Conservation (phyloP, 108 stramenopile species). For the Stephanodiscus minutulus region DNA sequence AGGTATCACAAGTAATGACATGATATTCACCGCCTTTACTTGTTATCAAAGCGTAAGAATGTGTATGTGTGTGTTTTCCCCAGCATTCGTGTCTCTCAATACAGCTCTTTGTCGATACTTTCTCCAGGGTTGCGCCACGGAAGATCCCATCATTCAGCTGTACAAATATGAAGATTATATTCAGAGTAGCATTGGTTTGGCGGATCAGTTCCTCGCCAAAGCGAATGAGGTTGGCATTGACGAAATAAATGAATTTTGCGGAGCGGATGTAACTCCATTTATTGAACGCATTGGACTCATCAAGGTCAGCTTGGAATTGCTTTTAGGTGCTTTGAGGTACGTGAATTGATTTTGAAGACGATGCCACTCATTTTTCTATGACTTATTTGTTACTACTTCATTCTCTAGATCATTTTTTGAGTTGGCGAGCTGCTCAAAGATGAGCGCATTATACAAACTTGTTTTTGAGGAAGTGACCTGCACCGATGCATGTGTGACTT, state of each 20-base stretch:
- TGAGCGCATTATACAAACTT: not conserved
- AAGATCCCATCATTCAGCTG: conserved; percentile 31
- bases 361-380: conserved; percentile 14
- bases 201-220: conserved; percentile 20
- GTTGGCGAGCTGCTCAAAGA: conserved; percentile 12
- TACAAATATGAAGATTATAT: conserved; percentile 44
- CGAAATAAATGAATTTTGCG: conserved; percentile 29
- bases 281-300: conserved; percentile 39
- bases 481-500: not conserved
- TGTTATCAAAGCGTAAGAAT: conserved; percentile 41
- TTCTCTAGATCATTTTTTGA: conserved; percentile 14
- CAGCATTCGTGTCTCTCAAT: not conserved
- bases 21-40: conserved; percentile 35
- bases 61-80: not conserved
- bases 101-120: not conserved
- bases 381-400: not conserved
- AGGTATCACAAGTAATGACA: conserved; percentile 15
- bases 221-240: conserved; percentile 32
- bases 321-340: conserved; percentile 28
- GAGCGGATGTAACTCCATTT: conserved; percentile 21
- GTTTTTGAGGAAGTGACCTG: not conserved
- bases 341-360: not conserved
- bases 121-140: conserved; percentile 25
- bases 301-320: conserved; percentile 41
- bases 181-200: conserved; percentile 30